Evolutionary conservation across 1,284 basidiomycete species (phyloP), one percentile per base, ranked within the genome.

Genomic region (Tetrapyrgos nigripes): DNA sequence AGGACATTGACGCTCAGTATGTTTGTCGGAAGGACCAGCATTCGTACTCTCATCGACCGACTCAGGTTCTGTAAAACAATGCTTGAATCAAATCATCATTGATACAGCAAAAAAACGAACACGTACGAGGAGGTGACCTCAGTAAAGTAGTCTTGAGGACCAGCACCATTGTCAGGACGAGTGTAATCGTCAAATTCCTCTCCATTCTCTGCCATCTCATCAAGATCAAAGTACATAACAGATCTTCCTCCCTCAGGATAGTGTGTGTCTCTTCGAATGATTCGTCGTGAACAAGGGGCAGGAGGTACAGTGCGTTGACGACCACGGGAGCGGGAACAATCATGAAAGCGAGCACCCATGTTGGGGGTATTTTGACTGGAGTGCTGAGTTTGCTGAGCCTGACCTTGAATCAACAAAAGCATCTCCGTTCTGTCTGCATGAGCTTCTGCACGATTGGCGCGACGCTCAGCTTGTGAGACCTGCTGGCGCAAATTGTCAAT

Each of bases 401-500:
- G 17, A 23, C n/a, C n/a, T 27, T 19, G 24, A 37, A 44, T 13
- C 56, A 54, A 50, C 23, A 17, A 23, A 43, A 45, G 49, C 14
- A 62, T 6, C 17, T 63, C 56, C 13, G 52, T 40, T 24, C 46
- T 45, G 48, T 61, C 62, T 46, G 55, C 59, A 35, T 51, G 47
- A 11, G 45, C n/a, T 24, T 67, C 60, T 35, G 48, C 55, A 8
- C n/a, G 44, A 40, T 63, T 45, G 35, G 19, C 26, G 3, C 33
- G 14, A 19, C 27, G 48, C 45, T 68, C 53, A 27, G 51, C 48
- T 19, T 57, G 35, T 28, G 50, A 44, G 44, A 69, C 49, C 29
- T 61, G 53, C 21, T 59, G 55, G 26, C 48, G 45, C n/a, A 69
- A 50, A 47, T 52, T 33, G 28, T 63, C 57, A 23, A 58, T 58